Percentiles rank a stretch among this genome's conserved stretches.
Evolutionary conservation across 2,329 filamentous ascomycete species (phyloP).

Genomic region (Calonectria naviculata): DNA sequence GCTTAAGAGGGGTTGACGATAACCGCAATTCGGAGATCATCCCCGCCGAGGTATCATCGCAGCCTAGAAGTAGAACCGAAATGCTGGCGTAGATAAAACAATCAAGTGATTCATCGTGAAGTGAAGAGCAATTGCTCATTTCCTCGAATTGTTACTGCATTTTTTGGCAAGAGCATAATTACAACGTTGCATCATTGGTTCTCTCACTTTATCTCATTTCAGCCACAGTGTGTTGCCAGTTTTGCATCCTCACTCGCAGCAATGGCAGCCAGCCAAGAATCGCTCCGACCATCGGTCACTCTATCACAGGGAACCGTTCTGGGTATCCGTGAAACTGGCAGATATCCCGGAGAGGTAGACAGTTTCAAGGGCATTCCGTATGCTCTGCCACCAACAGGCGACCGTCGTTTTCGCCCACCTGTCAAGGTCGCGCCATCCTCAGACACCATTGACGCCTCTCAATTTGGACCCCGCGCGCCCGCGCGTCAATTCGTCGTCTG

Average conservation of each 20-base stretch:
- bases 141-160: neutral
- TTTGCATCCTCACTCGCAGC: neutral
- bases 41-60: constrained; percentile 1
- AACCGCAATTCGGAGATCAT: neutral
- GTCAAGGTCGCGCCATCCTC: constrained; percentile 39
- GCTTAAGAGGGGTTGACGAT: neutral
- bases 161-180: neutral
- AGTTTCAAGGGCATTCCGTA: constrained; percentile 62
- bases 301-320: constrained; percentile 36
- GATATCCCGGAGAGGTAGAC: constrained; percentile 44
- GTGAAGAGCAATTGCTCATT: neutral
- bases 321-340: constrained; percentile 29
- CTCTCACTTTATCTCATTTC: neutral
- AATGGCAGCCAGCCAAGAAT: neutral
- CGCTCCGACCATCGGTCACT: constrained; percentile 12
- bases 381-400: constrained; percentile 56
- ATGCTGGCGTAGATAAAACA: neutral
- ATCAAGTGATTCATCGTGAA: neutral
- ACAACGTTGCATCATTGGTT: neutral
- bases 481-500: constrained; percentile 36
- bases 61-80: constrained; percentile 3
- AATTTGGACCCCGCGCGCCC: constrained; percentile 48
- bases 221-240: neutral
- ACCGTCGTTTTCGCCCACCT: constrained; percentile 57
- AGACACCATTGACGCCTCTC: constrained; percentile 46